Percentiles rank a stretch among this genome's conserved stretches.
Conservation (phyloP, 1,284 basidiomycete genomes). For the Ustilago lituana region DNA sequence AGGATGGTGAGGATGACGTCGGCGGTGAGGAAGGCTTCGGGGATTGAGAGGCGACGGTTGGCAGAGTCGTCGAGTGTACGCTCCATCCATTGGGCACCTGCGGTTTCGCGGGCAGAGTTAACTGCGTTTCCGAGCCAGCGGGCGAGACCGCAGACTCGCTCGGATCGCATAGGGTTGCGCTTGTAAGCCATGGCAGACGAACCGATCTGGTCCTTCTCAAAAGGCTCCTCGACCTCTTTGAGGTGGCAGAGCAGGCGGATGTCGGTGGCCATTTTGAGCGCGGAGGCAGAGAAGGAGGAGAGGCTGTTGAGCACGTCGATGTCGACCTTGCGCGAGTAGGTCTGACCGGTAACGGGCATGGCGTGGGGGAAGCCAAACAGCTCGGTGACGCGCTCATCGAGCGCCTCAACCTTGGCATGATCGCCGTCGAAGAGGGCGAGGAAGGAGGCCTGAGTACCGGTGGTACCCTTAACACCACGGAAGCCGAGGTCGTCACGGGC, state of each 20-base stretch:
- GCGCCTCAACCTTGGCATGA: conserved; percentile 82
- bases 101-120: conserved; percentile 69
- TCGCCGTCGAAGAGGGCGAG: conserved; percentile 93
- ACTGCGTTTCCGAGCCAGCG: conserved; percentile 75
- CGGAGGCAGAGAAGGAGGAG: conserved; percentile 90
- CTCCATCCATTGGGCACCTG: conserved; percentile 67
- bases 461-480: conserved; percentile 98
- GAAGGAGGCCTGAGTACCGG: conserved; percentile 97
- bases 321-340: conserved; percentile 98
- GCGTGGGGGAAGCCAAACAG: conserved; percentile 91
- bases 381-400: conserved; percentile 80
- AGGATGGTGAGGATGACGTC: conserved; percentile 95
- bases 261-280: conserved; percentile 98
- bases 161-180: conserved; percentile 98
- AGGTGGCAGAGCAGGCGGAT: conserved; percentile 72
- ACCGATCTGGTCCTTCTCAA: conserved; percentile 99
- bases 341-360: conserved; percentile 97
- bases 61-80: conserved; percentile 73
- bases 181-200: conserved; percentile 97
- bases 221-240: conserved; percentile 97
- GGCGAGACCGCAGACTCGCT: conserved; percentile 93
- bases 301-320: conserved; percentile 89
- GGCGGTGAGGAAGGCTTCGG: conserved; percentile 95
- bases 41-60: conserved; percentile 93
- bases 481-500: conserved; percentile 94